Conservation (phyloP, 768 basidiomycete genomes). For the Tylopilus intermedius region DNA sequence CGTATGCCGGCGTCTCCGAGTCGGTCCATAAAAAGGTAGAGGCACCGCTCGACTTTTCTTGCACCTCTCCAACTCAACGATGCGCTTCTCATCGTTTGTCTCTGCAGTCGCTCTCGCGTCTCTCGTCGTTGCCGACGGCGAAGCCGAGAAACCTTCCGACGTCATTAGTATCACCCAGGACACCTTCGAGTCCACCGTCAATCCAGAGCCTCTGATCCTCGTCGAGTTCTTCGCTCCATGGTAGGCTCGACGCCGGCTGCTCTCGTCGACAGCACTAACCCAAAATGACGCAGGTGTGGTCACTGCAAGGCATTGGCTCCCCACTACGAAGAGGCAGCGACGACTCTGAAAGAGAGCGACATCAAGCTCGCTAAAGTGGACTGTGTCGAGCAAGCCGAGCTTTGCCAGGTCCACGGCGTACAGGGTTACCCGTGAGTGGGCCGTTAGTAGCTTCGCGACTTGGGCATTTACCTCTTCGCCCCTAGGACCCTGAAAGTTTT, state of each 20-base stretch:
- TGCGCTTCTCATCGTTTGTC: constrained; percentile 58
- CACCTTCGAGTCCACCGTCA: constrained; percentile 64
- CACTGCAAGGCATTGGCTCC: constrained; percentile 96
- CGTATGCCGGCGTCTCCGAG: constrained; percentile 22
- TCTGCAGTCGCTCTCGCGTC: constrained; percentile 52
- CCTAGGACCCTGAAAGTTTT: constrained; percentile 83
- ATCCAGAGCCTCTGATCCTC: constrained; percentile 67
- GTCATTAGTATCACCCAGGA: constrained; percentile 71
- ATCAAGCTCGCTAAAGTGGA: constrained; percentile 96
- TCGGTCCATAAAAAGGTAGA: constrained; percentile 20
- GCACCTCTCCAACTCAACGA: constrained; percentile 32
- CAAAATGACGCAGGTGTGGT: constrained; percentile 61
- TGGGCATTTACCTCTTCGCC: background rate
- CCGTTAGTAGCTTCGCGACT: background rate
- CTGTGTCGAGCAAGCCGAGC: constrained; percentile 89
- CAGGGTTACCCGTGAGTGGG: constrained; percentile 86
- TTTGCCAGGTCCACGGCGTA: constrained; percentile 84
- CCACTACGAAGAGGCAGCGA: constrained; percentile 92
- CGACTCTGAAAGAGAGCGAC: constrained; percentile 80
- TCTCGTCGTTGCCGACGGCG: constrained; percentile 44
- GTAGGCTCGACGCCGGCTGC: constrained; percentile 32
- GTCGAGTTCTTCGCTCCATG: constrained; percentile 96
- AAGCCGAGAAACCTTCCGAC: constrained; percentile 52
- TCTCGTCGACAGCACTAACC: background rate
- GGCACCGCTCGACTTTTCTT: background rate